phyloP scores from a whole-genome alignment of 2,329 filamentous ascomycete genomes.

The Macrophomina pseudophaseolina region DNA sequence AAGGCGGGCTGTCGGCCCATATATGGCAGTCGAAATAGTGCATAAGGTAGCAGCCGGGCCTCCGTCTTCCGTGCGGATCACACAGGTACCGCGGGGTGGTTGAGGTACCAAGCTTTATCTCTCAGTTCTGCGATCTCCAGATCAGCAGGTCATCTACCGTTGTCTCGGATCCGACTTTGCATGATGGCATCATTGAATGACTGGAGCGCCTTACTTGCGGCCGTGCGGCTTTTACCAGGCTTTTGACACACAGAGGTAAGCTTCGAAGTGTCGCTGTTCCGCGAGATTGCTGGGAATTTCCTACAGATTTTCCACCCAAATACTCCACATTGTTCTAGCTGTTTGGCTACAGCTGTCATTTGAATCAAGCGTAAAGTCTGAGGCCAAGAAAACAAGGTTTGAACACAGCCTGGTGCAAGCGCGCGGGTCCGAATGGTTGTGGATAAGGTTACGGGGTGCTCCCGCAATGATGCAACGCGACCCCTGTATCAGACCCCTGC shows the following conservation, averaged over 20 bases:
- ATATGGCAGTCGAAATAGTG: conserved; percentile 3
- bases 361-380: background rate
- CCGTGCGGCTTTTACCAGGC: background rate
- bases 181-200: background rate
- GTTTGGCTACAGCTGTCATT: background rate
- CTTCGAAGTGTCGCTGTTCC: background rate
- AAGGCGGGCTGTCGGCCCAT: background rate
- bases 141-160: background rate
- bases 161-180: background rate
- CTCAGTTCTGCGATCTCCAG: background rate
- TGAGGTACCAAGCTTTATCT: conserved; percentile 11
- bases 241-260: background rate
- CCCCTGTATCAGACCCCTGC: conserved; percentile 21
- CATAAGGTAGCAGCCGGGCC: conserved; percentile 12
- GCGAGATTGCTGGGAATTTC: background rate
- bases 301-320: background rate
- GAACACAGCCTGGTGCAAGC: background rate
- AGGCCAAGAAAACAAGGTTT: background rate
- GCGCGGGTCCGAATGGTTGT: background rate
- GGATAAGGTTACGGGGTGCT: conserved; percentile 1
- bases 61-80: conserved; percentile 18
- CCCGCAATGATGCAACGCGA: background rate
- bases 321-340: background rate
- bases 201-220: background rate
- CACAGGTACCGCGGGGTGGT: conserved; percentile 1